Conservation (phyloP, 2,329 filamentous ascomycete species). For the Fusarium hainanense region DNA sequence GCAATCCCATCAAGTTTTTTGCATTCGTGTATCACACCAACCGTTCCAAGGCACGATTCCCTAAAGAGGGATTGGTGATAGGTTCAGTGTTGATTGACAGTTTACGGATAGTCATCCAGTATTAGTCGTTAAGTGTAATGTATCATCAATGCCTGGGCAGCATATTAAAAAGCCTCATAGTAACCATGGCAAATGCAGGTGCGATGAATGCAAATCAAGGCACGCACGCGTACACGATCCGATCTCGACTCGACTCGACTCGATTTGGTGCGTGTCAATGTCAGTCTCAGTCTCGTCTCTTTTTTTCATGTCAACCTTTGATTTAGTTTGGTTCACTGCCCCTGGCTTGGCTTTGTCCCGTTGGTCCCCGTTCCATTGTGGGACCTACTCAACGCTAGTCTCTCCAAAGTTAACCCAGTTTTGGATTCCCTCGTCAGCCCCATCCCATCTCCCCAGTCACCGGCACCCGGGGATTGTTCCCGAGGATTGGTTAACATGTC, state of each 20-base stretch:
- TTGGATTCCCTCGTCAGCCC: slow-evolving; percentile 17
- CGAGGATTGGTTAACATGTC: slow-evolving; percentile 23
- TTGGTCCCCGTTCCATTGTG: slow-evolving; percentile 39
- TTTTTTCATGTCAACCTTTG: slow-evolving; percentile 24
- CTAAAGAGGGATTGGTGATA: slow-evolving; percentile 40
- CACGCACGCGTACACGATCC: slow-evolving; percentile 20
- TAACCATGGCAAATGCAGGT: slow-evolving; percentile 8
- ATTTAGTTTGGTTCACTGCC: not conserved
- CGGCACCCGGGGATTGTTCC: slow-evolving; percentile 34
- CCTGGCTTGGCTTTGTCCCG: slow-evolving; percentile 29
- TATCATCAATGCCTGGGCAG: not conserved
- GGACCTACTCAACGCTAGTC: slow-evolving; percentile 20
- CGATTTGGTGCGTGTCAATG: slow-evolving; percentile 12
- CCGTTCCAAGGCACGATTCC: slow-evolving; percentile 31
- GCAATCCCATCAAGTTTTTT: slow-evolving; percentile 8
- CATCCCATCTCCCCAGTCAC: slow-evolving; percentile 23
- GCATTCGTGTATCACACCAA: slow-evolving; percentile 25
- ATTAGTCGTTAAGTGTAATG: not conserved
- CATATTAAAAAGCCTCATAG: slow-evolving; percentile 9
- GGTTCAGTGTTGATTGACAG: slow-evolving; percentile 20
- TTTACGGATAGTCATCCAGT: not conserved
- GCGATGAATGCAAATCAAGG: slow-evolving; percentile 22
- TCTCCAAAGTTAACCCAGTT: slow-evolving; percentile 20
- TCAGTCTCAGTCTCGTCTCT: slow-evolving; percentile 25
- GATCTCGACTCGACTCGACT: slow-evolving; percentile 16